Evolutionary conservation across 1,284 basidiomycete genomes (phyloP).

Genomic region (Peniophora sp.): DNA sequence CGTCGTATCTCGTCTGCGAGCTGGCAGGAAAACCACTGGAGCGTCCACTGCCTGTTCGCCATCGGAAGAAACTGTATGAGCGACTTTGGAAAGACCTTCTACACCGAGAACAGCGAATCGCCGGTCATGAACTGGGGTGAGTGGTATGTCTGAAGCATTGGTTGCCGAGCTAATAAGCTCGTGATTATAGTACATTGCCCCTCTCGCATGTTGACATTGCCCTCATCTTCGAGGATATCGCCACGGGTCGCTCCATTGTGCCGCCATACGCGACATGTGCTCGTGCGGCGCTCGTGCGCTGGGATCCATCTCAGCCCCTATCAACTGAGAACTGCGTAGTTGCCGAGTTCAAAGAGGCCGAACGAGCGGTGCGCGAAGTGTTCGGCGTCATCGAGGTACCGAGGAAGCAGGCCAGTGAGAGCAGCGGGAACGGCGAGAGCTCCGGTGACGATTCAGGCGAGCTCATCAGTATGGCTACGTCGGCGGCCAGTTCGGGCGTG

Average conservation of each 20-base stretch:
- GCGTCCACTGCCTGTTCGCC: conserved; percentile 79
- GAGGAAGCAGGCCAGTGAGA: neutral
- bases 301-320: conserved; percentile 63
- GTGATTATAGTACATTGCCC: conserved; percentile 51
- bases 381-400: conserved; percentile 2
- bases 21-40: conserved; percentile 76
- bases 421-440: neutral
- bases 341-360: conserved; percentile 69
- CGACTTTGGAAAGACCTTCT: conserved; percentile 72
- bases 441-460: neutral
- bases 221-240: conserved; percentile 81
- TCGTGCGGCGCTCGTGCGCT: conserved; percentile 68
- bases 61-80: conserved; percentile 79
- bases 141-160: conserved; percentile 7
- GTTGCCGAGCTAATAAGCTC: neutral
- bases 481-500: neutral
- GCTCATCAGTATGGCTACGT: neutral
- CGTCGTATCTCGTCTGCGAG: conserved; percentile 81
- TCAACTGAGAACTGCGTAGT: conserved; percentile 75
- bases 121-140: conserved; percentile 46
- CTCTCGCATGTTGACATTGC: conserved; percentile 78
- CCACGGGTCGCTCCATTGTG: conserved; percentile 72
- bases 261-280: conserved; percentile 70
- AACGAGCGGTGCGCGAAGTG: conserved; percentile 49
- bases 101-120: conserved; percentile 60